phyloP scores from a whole-genome alignment of 2,329 filamentous ascomycete genomes.

The Myriosclerotinia duriaeana region DNA sequence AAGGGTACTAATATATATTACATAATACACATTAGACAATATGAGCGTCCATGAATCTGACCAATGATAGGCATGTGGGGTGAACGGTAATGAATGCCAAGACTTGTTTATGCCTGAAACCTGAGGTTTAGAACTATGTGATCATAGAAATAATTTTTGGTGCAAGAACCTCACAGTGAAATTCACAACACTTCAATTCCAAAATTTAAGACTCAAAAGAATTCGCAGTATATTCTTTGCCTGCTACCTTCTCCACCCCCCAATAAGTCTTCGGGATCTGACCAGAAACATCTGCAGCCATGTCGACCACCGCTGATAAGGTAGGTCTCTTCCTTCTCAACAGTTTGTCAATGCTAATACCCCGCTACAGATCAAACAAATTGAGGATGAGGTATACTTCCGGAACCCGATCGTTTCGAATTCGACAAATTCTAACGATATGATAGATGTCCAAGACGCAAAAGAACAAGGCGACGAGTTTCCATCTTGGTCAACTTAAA shows the following conservation, averaged over 20 bases:
- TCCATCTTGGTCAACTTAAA: conserved; percentile 93
- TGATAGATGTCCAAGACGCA: conserved; percentile 88
- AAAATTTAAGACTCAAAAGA: conserved; percentile 8
- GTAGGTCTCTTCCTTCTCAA: conserved; percentile 45
- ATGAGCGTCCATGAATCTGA: too few relatives aligned
- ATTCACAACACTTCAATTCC: conserved; percentile 11
- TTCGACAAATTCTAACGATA: conserved; percentile 27
- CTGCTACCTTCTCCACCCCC: background rate
- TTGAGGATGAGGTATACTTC: conserved; percentile 81
- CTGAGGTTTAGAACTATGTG: conserved; percentile 2
- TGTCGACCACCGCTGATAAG: conserved; percentile 98
- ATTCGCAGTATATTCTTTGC: conserved; percentile 1
- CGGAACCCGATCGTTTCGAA: conserved; percentile 27
- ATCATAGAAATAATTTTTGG: conserved; percentile 20
- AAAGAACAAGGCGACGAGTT: conserved; percentile 95
- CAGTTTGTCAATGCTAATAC: conserved; percentile 29
- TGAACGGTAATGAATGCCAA: background rate
- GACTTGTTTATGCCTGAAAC: conserved; percentile 3
- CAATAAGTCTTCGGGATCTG: conserved; percentile 3
- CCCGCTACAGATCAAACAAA: conserved; percentile 78
- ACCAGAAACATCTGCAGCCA: conserved; percentile 48
- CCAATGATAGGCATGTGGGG: too few relatives aligned
- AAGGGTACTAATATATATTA: too few relatives aligned
- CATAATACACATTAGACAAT: too few relatives aligned
- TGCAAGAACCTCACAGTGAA: conserved; percentile 17